A percentile compares a stretch with the other conserved stretches of the same genome.
Evolutionary conservation across 1,139 yeast species (phyloP).

Genomic region (Zygosaccharomyces pseudobailii): DNA sequence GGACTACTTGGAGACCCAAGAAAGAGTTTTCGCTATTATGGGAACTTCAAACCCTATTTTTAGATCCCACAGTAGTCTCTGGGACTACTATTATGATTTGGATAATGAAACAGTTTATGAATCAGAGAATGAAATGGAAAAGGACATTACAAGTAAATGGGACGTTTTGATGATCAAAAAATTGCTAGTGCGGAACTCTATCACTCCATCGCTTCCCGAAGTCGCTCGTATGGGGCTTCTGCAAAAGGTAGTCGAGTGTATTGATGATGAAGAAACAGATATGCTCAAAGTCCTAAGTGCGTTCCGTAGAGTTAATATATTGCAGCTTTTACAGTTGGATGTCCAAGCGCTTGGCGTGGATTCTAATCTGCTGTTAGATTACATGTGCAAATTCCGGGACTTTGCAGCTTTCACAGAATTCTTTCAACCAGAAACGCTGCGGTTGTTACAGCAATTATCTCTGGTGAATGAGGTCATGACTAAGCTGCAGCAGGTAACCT

Average conservation of each 20-base stretch:
- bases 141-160: slow-evolving; percentile 7
- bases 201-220: slow-evolving; percentile 4
- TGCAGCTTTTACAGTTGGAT: slow-evolving; percentile 21
- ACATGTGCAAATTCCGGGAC: slow-evolving; percentile 21
- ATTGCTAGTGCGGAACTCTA: slow-evolving; percentile 9
- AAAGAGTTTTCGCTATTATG: slow-evolving; percentile 16
- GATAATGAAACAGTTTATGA: slow-evolving; percentile 19
- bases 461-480: slow-evolving; percentile 5
- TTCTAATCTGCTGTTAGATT: slow-evolving; percentile 16
- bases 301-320: slow-evolving; percentile 21
- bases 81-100: slow-evolving; percentile 31
- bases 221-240: slow-evolving; percentile 12
- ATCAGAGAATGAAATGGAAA: slow-evolving; percentile 4
- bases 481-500: slow-evolving; percentile 3
- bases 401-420: slow-evolving; percentile 23
- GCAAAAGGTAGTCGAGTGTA: slow-evolving; percentile 15
- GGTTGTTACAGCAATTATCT: slow-evolving; percentile 13
- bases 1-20: slow-evolving; percentile 8
- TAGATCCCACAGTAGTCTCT: slow-evolving; percentile 24
- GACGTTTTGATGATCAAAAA: slow-evolving; percentile 14
- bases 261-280: slow-evolving; percentile 22
- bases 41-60: slow-evolving; percentile 34
- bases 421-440: slow-evolving; percentile 17
- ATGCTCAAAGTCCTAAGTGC: slow-evolving; percentile 21
- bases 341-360: neutral